These are phyloP conservation scores for Sporothrix dimorphospora DNA, from an alignment of 2,329 filamentous ascomycete genomes.

Conservation along the genomic window DNA sequence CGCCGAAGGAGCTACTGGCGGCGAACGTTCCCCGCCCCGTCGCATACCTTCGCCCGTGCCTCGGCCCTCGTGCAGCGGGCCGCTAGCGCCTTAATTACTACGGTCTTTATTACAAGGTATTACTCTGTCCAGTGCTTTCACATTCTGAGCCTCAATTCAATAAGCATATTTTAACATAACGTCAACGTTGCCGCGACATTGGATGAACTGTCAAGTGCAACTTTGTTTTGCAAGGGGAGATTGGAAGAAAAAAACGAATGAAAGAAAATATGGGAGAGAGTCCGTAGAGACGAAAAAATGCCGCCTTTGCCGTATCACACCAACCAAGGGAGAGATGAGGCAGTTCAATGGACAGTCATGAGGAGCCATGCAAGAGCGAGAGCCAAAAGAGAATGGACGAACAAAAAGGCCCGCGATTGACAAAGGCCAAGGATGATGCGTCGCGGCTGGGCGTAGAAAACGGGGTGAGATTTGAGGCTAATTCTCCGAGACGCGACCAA, in stretches of 20 bases:
- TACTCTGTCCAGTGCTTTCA: not conserved
- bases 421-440: not conserved
- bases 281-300: not conserved
- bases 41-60: not conserved
- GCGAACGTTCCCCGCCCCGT: not conserved
- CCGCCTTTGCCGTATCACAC: not conserved
- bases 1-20: not conserved
- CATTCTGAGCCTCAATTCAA: too few species aligned
- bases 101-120: not conserved
- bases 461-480: slow-evolving; percentile 4
- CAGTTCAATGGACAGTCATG: not conserved
- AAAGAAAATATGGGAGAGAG: not conserved
- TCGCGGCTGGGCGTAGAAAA: not conserved
- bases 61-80: slow-evolving; percentile 10
- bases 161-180: too few species aligned
- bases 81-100: not conserved
- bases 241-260: not conserved
- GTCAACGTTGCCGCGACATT: too few species aligned
- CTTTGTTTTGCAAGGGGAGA: too few species aligned
- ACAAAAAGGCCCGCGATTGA: not conserved
- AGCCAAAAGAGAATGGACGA: not conserved
- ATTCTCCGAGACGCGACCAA: slow-evolving; percentile 20
- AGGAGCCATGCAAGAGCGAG: not conserved
- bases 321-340: not conserved
- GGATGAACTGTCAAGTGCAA: too few species aligned